Conservation (phyloP, 345 rosid species). For the Linum lewisii region DNA sequence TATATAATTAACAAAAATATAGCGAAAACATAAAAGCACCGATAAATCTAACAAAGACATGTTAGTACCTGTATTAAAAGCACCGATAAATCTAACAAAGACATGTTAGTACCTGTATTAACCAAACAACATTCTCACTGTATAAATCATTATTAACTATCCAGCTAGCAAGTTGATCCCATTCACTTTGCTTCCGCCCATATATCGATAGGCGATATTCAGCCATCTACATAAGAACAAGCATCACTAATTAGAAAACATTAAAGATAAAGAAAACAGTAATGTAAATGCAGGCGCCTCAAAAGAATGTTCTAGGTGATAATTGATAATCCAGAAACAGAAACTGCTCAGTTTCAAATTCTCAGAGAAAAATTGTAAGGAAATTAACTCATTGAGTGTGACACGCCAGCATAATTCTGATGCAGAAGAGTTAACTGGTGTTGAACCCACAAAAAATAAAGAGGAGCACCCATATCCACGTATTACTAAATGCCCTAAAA, state of each 20-base stretch:
- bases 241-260: not conserved
- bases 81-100: too few species aligned
- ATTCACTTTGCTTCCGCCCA: conserved; percentile 53
- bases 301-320: not conserved
- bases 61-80: too few species aligned
- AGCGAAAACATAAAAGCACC: too few species aligned
- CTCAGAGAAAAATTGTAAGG: not conserved
- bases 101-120: conserved; percentile 32
- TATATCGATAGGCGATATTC: conserved; percentile 45
- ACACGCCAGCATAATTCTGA: not conserved
- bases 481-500: not conserved
- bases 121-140: conserved; percentile 47
- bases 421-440: not conserved
- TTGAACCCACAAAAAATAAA: not conserved
- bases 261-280: not conserved
- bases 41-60: too few species aligned
- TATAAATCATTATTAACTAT: conserved; percentile 39
- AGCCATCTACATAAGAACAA: conserved; percentile 34
- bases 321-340: not conserved
- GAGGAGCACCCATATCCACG: not conserved
- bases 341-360: not conserved
- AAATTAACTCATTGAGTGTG: too few species aligned
- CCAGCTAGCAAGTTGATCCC: conserved; percentile 61
- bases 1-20: too few species aligned
- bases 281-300: not conserved